These are phyloP conservation scores for Xylaria scruposa DNA, from an alignment of 495 filamentous ascomycete species.

Conservation along the genomic window DNA sequence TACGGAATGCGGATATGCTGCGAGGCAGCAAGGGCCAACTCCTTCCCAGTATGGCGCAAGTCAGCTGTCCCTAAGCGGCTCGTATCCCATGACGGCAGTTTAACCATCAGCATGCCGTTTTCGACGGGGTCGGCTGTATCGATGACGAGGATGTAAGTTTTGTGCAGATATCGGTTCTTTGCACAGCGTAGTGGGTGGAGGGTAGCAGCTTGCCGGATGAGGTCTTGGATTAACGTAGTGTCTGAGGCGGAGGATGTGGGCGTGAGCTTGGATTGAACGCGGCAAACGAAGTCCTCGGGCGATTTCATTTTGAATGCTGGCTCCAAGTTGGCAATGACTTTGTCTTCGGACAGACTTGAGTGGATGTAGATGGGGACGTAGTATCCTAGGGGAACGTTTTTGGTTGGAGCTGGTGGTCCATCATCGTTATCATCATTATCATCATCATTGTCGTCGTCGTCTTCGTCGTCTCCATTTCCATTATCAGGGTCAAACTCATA, in stretches of 20 bases:
- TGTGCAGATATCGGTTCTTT: conserved; percentile 27
- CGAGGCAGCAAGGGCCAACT: conserved; percentile 20
- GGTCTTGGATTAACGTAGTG: conserved; percentile 20
- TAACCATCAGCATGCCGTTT: conserved; percentile 32
- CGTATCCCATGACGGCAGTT: conserved; percentile 28
- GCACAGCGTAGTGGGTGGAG: conserved; percentile 27
- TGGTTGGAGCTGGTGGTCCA: conserved; percentile 13
- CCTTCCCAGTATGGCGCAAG: conserved; percentile 18
- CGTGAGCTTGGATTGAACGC: conserved; percentile 23
- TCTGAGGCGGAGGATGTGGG: conserved; percentile 23
- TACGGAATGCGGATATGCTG: conserved; percentile 31
- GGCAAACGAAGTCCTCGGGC: conserved; percentile 1
- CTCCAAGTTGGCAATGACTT: conserved; percentile 3
- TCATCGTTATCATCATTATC: neutral
- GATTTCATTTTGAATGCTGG: conserved; percentile 6
- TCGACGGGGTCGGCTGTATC: conserved; percentile 28
- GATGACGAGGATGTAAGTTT: conserved; percentile 30
- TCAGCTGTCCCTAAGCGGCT: conserved; percentile 7
- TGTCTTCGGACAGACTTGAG: conserved; percentile 7
- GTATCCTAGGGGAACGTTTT: conserved; percentile 12
- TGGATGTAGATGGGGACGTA: conserved; percentile 16
- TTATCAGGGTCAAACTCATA: neutral
- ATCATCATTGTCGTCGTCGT: neutral
- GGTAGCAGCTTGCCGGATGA: conserved; percentile 26
- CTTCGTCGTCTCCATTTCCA: neutral